Percentiles rank a stretch among this genome's conserved stretches.
These are phyloP conservation scores for Leccinum colubrinum DNA, from an alignment of 1,284 basidiomycete species.

Conservation along the genomic window DNA sequence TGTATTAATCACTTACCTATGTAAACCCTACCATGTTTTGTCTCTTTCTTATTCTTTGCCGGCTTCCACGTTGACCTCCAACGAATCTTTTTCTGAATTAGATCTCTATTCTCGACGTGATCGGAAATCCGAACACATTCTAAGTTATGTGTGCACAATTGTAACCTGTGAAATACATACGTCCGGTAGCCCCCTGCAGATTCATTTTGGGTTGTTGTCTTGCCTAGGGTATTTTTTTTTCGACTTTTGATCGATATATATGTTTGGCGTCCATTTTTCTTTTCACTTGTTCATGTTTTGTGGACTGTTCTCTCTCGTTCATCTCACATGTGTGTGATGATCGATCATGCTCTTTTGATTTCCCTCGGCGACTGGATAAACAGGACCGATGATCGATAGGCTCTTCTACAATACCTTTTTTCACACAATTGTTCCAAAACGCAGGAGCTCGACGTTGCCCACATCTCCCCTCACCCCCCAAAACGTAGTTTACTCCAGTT, in stretches of 20 bases:
- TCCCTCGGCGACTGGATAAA: background rate
- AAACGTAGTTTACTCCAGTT: background rate
- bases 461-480: background rate
- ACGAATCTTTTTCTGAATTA: background rate
- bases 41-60: background rate
- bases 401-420: background rate
- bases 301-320: background rate
- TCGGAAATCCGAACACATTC: background rate
- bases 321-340: background rate
- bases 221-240: background rate
- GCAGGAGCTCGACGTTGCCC: background rate
- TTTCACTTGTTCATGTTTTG: background rate
- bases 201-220: background rate
- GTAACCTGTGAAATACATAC: background rate
- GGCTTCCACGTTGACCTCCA: background rate
- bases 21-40: conserved; percentile 10
- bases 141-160: background rate
- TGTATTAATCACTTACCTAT: conserved; percentile 28
- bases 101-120: conserved; percentile 6
- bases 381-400: background rate
- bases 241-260: background rate
- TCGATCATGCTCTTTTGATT: background rate
- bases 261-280: background rate
- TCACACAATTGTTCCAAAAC: background rate
- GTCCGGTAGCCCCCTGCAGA: background rate